Percentiles rank a stretch among this genome's conserved stretches.
phyloP scores from a whole-genome alignment of 306 rosid species.

The Pyrus pyrifolia region DNA sequence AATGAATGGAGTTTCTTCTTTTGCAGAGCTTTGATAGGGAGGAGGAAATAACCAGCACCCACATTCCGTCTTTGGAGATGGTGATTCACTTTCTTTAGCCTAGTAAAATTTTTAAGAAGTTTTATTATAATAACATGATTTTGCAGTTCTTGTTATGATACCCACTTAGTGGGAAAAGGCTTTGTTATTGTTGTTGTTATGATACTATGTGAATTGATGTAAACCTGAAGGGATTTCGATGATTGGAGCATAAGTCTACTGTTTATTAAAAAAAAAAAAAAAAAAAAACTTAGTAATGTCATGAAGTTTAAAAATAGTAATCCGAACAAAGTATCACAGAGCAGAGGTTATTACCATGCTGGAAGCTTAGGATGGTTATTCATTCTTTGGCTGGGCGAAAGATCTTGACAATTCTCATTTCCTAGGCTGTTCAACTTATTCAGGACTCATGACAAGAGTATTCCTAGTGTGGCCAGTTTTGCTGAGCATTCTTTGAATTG shows the following conservation, averaged over 20 bases:
- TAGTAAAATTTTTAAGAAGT: constrained; percentile 37
- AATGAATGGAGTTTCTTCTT: constrained; percentile 18
- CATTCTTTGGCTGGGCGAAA: too few relatives aligned
- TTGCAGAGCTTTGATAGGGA: constrained; percentile 89
- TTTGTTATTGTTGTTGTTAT: too few relatives aligned
- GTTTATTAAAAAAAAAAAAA: background rate
- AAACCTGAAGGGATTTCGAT: background rate
- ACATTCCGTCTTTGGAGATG: constrained; percentile 76
- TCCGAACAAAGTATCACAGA: background rate
- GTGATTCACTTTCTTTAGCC: constrained; percentile 66
- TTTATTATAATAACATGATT: background rate
- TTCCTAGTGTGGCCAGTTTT: too few relatives aligned
- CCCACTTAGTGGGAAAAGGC: too few relatives aligned
- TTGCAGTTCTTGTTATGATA: background rate
- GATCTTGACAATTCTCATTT: too few relatives aligned
- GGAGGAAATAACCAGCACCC: constrained; percentile 54
- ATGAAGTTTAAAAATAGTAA: background rate
- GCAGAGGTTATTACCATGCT: background rate
- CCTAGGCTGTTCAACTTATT: too few relatives aligned
- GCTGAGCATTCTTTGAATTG: too few relatives aligned
- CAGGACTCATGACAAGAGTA: too few relatives aligned
- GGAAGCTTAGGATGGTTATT: background rate
- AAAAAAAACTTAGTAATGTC: background rate
- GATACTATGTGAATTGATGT: background rate
- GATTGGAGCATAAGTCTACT: background rate